These are phyloP conservation scores for Stephanodiscus triporus DNA, from an alignment of 108 stramenopile genomes.

Conservation along the genomic window DNA sequence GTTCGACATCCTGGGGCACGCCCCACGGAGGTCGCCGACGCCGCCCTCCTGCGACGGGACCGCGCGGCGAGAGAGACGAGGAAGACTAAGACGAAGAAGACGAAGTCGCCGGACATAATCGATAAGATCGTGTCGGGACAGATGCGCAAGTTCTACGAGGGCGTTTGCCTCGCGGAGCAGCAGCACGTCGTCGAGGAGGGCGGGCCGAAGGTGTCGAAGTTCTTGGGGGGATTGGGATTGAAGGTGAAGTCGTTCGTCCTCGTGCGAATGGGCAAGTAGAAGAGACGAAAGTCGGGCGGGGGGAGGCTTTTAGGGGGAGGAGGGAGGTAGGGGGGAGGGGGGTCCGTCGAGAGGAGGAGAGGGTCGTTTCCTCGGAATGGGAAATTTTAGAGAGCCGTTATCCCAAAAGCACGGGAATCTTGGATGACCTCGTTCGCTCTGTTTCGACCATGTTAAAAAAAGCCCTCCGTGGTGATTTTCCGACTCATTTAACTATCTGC, in stretches of 20 bases:
- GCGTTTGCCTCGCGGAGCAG: conserved; percentile 76
- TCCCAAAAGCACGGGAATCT: no score
- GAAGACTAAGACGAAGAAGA: conserved; percentile 58
- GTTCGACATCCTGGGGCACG: conserved; percentile 73
- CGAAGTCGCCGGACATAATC: conserved; percentile 76
- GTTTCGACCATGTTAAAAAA: no score
- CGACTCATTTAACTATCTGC: no score
- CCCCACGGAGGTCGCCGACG: conserved; percentile 60
- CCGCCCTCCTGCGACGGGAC: conserved; percentile 35
- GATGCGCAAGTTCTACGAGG: conserved; percentile 76
- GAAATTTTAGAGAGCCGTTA: no score
- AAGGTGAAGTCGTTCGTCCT: conserved; percentile 33
- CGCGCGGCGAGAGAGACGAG: conserved; percentile 56
- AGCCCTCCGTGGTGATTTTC: no score
- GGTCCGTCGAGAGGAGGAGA: no score
- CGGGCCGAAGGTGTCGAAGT: conserved; percentile 63
- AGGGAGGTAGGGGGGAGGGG: no score
- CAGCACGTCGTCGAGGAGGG: conserved; percentile 81
- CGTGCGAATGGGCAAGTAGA: conserved; percentile 8
- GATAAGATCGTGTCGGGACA: conserved; percentile 81
- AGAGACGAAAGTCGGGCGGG: background rate
- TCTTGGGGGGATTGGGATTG: conserved; percentile 25
- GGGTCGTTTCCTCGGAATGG: no score
- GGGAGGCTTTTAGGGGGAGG: no score
- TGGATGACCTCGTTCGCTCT: no score